Base-by-base conservation (phyloP, 1,284 basidiomycete genomes). In the Inonotus hispidus region DNA sequence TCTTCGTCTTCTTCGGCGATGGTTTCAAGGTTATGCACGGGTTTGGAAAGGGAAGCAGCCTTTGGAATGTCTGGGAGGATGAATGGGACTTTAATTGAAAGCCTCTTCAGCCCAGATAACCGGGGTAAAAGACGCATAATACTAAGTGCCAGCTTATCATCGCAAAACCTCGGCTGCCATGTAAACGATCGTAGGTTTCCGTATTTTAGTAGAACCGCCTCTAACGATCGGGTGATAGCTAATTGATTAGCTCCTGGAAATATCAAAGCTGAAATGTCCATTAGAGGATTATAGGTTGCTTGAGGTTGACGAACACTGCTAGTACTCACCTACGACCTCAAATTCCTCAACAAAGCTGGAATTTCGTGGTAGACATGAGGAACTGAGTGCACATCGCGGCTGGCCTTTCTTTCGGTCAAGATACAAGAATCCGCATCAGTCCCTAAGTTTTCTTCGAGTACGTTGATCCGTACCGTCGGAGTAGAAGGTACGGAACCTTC, bases 1-100 rank as follows among this genome's bases (percentile, higher is more conserved):
- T 53, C 49, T 32, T 53, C 58, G 41, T 59, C 58, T 21, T 59
- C 58, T 43, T 59, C 49, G 16, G 49, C 27, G 11, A 59, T 59
- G 14, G 19, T 25, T 19, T 53, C 37, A 16, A 59, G 43, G 11
- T 39, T 43, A 10, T 53, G 43, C 16, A 14, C 7, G 14, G n/a
- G 25, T 35, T 23, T 29, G 39, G 25, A 32, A 37, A 16, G 57
- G 13, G 58, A 53, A 19, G 16, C 1, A 10, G 25, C 10, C 14
- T 21, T 16, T n/a, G 58, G 58, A 29, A 53, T 37, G 1, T 35
- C 37, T 23, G 58, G 58, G 1, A 59, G 25, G 16, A 45, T 3
- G 25, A 53, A 59, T 2, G 58, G 53, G 11, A 57, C 49, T 27
- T 57, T 61, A 14, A 61, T 41, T 3, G 43, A 35, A 19, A 61